phyloP scores from a whole-genome alignment of 345 rosid genomes.

The Acer campestre region DNA sequence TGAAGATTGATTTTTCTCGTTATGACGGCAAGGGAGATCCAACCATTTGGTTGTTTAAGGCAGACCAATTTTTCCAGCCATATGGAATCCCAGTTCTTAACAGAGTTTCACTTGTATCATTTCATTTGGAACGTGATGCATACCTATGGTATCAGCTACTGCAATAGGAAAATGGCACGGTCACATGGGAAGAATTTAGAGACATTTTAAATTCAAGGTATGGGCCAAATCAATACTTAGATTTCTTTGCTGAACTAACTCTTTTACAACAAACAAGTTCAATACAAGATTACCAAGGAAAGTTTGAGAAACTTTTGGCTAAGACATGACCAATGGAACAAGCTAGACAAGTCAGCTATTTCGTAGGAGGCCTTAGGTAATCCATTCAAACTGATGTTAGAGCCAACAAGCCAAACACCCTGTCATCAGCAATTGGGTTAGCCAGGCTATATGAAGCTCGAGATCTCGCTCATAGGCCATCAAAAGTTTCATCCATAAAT shows the following conservation, averaged over 20 bases:
- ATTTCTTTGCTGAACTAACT: not conserved
- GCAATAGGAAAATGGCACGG: not conserved
- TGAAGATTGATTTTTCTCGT: not conserved
- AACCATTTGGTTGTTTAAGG: not conserved
- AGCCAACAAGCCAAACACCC: not conserved
- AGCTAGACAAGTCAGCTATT: not conserved
- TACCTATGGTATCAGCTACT: not conserved
- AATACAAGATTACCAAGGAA: not conserved
- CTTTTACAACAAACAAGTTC: not conserved
- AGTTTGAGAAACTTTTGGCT: not conserved
- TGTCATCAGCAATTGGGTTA: not conserved
- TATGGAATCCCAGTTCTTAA: not conserved
- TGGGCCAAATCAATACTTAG: not conserved
- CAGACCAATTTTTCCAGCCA: not conserved
- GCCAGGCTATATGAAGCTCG: no score
- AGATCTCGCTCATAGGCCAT: no score
- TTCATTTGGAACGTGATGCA: not conserved
- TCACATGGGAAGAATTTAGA: not conserved
- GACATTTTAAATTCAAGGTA: not conserved
- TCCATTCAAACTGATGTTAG: not conserved
- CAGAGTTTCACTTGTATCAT: not conserved
- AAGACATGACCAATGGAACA: not conserved
- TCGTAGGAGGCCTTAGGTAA: not conserved
- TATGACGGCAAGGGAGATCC: not conserved
- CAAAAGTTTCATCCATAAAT: no score